Evolutionary conservation across 768 basidiomycete species (phyloP).

Genomic region (Multifurca ochricompacta): DNA sequence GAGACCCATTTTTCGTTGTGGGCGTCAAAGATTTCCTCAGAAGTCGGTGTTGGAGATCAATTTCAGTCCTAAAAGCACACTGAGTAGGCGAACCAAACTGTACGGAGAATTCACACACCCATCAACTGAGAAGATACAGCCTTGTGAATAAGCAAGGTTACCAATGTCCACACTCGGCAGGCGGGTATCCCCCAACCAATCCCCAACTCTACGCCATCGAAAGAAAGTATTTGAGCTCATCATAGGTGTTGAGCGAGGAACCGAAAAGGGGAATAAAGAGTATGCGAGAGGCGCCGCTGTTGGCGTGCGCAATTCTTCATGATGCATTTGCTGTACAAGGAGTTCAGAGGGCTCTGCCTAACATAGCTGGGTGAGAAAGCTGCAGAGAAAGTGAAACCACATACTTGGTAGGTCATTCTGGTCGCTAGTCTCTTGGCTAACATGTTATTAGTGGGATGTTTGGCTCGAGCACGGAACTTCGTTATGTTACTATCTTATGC

Average conservation of each 20-base stretch:
- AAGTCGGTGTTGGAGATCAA: slow-evolving; percentile 4
- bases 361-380: slow-evolving; percentile 6
- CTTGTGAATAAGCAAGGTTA: slow-evolving; percentile 32
- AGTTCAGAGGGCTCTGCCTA: slow-evolving; percentile 9
- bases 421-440: slow-evolving; percentile 46
- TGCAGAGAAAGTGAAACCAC: not conserved
- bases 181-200: slow-evolving; percentile 42
- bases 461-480: slow-evolving; percentile 53
- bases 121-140: slow-evolving; percentile 29
- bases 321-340: slow-evolving; percentile 1
- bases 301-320: slow-evolving; percentile 5
- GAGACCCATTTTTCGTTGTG: not conserved
- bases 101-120: slow-evolving; percentile 26
- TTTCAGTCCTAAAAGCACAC: not conserved
- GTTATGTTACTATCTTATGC: not conserved
- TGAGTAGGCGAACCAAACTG: not conserved
- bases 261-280: slow-evolving; percentile 61
- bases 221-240: slow-evolving; percentile 39
- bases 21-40: not conserved
- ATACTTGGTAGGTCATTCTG: slow-evolving; percentile 41
- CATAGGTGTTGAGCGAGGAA: slow-evolving; percentile 40
- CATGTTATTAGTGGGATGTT: slow-evolving; percentile 31
- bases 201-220: slow-evolving; percentile 53
- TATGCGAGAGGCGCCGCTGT: slow-evolving; percentile 29
- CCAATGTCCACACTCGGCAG: slow-evolving; percentile 32